Conservation (phyloP, 805 yeast genomes). For the Candida boidinii region DNA sequence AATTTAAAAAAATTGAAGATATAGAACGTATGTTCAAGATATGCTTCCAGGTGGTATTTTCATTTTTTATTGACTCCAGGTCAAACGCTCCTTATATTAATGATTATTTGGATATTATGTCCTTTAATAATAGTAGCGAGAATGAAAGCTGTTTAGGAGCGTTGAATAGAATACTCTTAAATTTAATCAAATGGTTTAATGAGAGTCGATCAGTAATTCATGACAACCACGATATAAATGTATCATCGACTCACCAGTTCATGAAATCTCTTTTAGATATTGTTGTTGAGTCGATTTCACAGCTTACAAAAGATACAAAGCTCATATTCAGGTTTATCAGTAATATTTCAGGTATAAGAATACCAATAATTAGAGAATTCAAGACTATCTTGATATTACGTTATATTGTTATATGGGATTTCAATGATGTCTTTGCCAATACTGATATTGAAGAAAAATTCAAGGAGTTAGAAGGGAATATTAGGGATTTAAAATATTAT, state of each 20-base stretch:
- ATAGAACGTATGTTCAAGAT: constrained; percentile 1
- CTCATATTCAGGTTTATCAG: constrained; percentile 8
- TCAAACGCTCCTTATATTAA: constrained; percentile 4
- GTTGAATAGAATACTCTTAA: constrained; percentile 7
- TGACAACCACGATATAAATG: too few species aligned
- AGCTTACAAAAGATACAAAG: neutral
- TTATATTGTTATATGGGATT: constrained; percentile 6
- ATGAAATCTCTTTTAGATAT: neutral
- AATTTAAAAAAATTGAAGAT: neutral
- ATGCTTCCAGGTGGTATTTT: constrained; percentile 7
- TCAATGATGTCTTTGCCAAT: constrained; percentile 8
- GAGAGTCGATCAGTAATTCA: too few species aligned
- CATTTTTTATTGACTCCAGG: constrained; percentile 8
- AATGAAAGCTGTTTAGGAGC: constrained; percentile 7
- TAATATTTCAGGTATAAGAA: neutral
- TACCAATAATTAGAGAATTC: constrained; percentile 1
- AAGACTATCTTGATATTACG: constrained; percentile 11
- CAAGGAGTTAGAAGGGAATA: neutral
- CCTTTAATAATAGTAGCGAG: too few species aligned
- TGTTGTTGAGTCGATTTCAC: neutral
- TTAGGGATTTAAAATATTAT: constrained; percentile 1
- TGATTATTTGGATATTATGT: constrained; percentile 1
- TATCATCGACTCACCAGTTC: neutral
- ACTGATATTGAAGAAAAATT: neutral
- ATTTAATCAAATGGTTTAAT: constrained; percentile 6